Evolutionary conservation across 768 basidiomycete genomes (phyloP).

Genomic region (Trametes maxima): DNA sequence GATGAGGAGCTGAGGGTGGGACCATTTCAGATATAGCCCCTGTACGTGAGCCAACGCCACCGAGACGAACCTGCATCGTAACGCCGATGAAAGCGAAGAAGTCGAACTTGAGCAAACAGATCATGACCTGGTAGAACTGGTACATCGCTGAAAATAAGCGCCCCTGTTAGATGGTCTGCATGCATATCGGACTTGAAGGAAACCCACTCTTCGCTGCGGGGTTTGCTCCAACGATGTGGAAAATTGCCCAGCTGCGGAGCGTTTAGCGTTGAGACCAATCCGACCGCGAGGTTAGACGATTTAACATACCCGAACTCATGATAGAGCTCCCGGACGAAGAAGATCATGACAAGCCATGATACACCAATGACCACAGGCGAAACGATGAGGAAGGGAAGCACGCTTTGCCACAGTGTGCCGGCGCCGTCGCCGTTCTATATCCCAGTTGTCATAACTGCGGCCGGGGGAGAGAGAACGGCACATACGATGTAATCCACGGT

Average conservation of each 20-base stretch:
- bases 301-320: conserved; percentile 76
- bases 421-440: conserved; percentile 50
- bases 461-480: conserved; percentile 2
- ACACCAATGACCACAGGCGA: conserved; percentile 68
- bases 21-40: neutral
- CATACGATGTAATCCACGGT: conserved; percentile 43
- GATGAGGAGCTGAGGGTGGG: conserved; percentile 67
- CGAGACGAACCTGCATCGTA: conserved; percentile 71
- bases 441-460: neutral
- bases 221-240: conserved; percentile 87
- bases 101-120: conserved; percentile 87
- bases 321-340: conserved; percentile 71
- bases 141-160: conserved; percentile 67
- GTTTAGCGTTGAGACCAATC: neutral
- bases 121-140: conserved; percentile 84
- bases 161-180: too few relatives aligned
- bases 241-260: conserved; percentile 76
- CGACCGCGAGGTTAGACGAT: neutral
- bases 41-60: neutral
- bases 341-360: conserved; percentile 68
- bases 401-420: conserved; percentile 58
- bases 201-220: conserved; percentile 78
- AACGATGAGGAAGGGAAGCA: conserved; percentile 71
- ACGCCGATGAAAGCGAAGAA: conserved; percentile 89
- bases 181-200: neutral